phyloP scores from a whole-genome alignment of 2,329 filamentous ascomycete genomes.

The Fonsecaea pedrosoi region DNA sequence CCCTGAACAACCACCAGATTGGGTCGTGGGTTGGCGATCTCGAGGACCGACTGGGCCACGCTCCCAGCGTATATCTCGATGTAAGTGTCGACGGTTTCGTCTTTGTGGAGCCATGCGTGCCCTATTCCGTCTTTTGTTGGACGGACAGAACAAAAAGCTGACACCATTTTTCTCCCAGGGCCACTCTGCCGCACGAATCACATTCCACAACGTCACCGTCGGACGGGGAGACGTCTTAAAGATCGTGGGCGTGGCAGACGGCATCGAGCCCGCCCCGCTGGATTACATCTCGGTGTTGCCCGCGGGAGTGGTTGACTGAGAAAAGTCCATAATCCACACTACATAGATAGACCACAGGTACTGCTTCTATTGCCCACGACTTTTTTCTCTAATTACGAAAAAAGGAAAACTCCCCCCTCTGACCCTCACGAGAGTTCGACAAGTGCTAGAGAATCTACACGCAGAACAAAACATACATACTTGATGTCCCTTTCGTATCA shows the following conservation, averaged over 20 bases:
- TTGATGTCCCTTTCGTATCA: no score
- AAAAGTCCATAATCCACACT: background rate
- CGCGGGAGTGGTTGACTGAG: slow-evolving; percentile 61
- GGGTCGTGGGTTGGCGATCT: slow-evolving; percentile 66
- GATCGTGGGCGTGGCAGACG: slow-evolving; percentile 65
- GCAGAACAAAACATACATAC: no score
- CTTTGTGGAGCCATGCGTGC: background rate
- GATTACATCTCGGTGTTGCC: slow-evolving; percentile 72
- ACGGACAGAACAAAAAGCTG: background rate
- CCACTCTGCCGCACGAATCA: slow-evolving; percentile 68
- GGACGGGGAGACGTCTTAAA: slow-evolving; percentile 60
- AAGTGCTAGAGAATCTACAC: no score
- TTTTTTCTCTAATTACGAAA: background rate
- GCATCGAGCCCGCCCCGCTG: slow-evolving; percentile 68
- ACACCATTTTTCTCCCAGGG: slow-evolving; percentile 60
- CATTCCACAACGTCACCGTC: slow-evolving; percentile 61
- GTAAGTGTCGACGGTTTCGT: background rate
- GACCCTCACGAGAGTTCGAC: no score
- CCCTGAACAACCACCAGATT: slow-evolving; percentile 58
- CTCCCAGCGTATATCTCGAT: slow-evolving; percentile 44
- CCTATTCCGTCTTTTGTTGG: background rate
- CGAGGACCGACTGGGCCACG: slow-evolving; percentile 66
- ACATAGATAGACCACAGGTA: no score
- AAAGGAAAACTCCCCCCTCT: no score
- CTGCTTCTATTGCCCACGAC: no score